A percentile compares a stretch with the other conserved stretches of the same genome.
Evolutionary conservation across 306 rosid genomes (phyloP).

Genomic region (Abrus pulchellus): DNA sequence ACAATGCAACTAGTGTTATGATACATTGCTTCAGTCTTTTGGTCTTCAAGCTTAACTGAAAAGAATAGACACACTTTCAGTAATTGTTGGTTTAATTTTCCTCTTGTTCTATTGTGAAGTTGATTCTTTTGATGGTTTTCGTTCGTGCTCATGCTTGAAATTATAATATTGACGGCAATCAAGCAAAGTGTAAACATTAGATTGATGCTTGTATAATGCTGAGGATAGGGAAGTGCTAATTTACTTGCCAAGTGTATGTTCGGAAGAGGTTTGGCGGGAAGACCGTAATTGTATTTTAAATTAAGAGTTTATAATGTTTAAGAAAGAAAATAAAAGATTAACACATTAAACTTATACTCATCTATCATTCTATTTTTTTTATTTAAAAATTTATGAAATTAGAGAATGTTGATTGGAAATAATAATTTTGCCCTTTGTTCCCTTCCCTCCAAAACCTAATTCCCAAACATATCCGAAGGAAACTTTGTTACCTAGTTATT

Average conservation of each 20-base stretch:
- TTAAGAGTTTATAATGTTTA: no score
- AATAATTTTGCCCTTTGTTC: no score
- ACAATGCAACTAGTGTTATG: not conserved
- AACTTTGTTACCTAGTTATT: not conserved
- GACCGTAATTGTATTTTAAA: no score
- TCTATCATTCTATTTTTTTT: no score
- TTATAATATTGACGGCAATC: constrained; percentile 2
- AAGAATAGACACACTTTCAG: not conserved
- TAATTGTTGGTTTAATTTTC: not conserved
- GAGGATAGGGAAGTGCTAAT: not conserved
- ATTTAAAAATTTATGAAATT: no score
- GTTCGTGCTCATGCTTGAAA: constrained; percentile 18
- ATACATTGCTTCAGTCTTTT: not conserved
- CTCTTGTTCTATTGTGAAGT: not conserved
- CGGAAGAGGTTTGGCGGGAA: no score
- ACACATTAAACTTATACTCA: no score
- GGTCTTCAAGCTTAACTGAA: constrained; percentile 1
- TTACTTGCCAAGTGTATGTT: not conserved
- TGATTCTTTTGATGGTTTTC: not conserved
- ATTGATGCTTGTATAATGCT: not conserved
- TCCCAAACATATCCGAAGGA: no score
- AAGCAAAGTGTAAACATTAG: constrained; percentile 1
- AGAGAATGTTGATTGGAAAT: no score
- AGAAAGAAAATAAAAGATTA: no score
- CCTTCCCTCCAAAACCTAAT: no score